Evolutionary conservation across 768 basidiomycete genomes (phyloP).

Genomic region (Trametes cingulata): DNA sequence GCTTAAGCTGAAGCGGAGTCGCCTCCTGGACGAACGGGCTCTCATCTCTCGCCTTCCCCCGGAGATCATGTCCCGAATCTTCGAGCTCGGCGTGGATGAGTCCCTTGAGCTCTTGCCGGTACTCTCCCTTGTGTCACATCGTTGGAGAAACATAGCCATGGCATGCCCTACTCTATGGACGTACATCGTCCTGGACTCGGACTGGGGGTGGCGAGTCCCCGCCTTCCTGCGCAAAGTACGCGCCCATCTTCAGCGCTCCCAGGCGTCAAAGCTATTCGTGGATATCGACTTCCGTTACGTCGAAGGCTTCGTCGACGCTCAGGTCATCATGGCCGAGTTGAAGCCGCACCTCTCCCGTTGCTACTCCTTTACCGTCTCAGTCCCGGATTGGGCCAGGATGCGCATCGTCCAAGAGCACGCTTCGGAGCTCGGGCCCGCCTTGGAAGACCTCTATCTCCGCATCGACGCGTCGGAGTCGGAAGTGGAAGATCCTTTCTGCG

Average conservation of each 20-base stretch:
- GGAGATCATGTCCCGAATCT: slow-evolving; percentile 33
- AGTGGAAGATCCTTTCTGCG: slow-evolving; percentile 28
- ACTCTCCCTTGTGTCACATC: slow-evolving; percentile 30
- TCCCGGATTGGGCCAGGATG: slow-evolving; percentile 31
- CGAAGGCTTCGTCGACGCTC: slow-evolving; percentile 25
- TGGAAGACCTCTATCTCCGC: slow-evolving; percentile 33
- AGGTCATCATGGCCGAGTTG: slow-evolving; percentile 28
- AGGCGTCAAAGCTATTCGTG: slow-evolving; percentile 30
- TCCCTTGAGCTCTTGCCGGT: slow-evolving; percentile 22
- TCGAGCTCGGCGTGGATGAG: slow-evolving; percentile 34
- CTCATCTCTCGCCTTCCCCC: slow-evolving; percentile 31
- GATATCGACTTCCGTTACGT: slow-evolving; percentile 32
- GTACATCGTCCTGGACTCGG: slow-evolving; percentile 31
- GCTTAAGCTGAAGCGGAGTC: slow-evolving; percentile 24
- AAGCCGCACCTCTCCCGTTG: slow-evolving; percentile 33
- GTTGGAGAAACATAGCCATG: slow-evolving; percentile 31
- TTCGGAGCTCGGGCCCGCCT: slow-evolving; percentile 26
- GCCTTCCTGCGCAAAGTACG: slow-evolving; percentile 31
- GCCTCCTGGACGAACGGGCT: slow-evolving; percentile 28
- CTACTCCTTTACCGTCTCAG: slow-evolving; percentile 33
- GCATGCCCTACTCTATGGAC: slow-evolving; percentile 32
- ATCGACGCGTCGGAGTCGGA: slow-evolving; percentile 31
- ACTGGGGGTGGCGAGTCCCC: slow-evolving; percentile 28
- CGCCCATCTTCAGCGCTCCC: slow-evolving; percentile 29
- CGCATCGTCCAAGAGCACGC: slow-evolving; percentile 26